Conservation (phyloP, 2,329 filamentous ascomycete species). For the Neophaeococcomyces aloes region DNA sequence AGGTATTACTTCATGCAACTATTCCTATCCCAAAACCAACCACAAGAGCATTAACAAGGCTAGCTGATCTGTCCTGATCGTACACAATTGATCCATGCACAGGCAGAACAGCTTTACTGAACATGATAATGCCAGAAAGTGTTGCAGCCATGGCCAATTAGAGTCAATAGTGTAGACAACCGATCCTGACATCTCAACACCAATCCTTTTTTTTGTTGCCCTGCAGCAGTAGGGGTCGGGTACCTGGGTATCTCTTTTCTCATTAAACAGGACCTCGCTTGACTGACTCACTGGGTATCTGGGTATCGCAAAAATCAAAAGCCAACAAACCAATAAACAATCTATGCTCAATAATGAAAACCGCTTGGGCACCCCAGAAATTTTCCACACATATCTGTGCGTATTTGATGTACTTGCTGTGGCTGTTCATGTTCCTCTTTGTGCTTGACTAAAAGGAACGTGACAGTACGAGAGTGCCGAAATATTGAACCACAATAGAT, state of each 20-base stretch:
- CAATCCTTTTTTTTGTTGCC: background rate
- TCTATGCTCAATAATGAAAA: conserved; percentile 4
- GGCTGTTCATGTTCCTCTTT: background rate
- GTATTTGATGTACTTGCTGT: background rate
- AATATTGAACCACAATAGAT: conserved; percentile 1
- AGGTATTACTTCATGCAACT: conserved; percentile 9
- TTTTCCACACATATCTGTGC: background rate
- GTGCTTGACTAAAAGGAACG: too few species aligned
- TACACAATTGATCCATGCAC: background rate
- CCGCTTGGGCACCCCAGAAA: conserved; percentile 4
- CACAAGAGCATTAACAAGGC: conserved; percentile 1
- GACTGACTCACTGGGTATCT: conserved; percentile 6
- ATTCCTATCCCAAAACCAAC: background rate
- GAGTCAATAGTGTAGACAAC: background rate
- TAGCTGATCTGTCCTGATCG: conserved; percentile 3
- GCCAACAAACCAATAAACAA: conserved; percentile 3
- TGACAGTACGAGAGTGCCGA: background rate
- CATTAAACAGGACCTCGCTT: conserved; percentile 9
- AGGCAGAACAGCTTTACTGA: background rate
- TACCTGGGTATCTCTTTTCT: conserved; percentile 7
- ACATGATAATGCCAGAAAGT: conserved; percentile 5
- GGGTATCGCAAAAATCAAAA: conserved; percentile 10
- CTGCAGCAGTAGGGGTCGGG: background rate
- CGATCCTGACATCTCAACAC: conserved; percentile 1
- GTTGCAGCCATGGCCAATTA: background rate